Base-by-base conservation (phyloP, 2,329 filamentous ascomycete genomes). In the Falciphora oryzae region DNA sequence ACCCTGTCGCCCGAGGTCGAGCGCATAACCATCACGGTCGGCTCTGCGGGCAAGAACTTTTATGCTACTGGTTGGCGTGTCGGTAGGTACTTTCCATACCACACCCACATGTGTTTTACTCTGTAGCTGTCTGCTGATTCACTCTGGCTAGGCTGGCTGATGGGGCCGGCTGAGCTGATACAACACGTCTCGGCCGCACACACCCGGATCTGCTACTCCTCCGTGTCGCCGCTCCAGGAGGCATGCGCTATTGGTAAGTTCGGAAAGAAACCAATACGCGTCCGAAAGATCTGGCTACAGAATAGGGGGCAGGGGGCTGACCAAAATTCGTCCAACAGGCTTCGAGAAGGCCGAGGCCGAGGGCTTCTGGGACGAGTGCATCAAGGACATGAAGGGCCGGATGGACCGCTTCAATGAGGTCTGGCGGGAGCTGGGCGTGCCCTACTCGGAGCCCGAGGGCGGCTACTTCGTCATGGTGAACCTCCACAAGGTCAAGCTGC, bases 401-500 rank as follows among this genome's bases (percentile, higher is more conserved):
- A 89, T 98, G 80, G 83, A 90, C 70, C 86, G 85, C 29, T 97
- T 99, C 82, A 97, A 94, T 75, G 82, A 89, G 67, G 81, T 94
- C 57, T 94, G 90, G 80, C 81, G 86, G 62, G 91, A 94, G 78
- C 83, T 94, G 8, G 85, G 82, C 22, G 81, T 94, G 62, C 89
- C 90, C 4, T 97, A 94, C 80, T 94, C 92, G 1, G 90, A 97
- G 66, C 95, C 95, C 5, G 93, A 99, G 76, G 95, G 95, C 63
- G 95, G 95, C 27, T 99, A 99, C 81, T 99, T 99, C 74, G 92
- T 99, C 56, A 86, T 99, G 63, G 95, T 92, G 68, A 99, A 99
- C 79, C 89, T 98, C 83, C 82, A 86, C 65, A 93, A 94, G 74
- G 92, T 99, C 65, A 87, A 90, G 74, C 75, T 99, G 6, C 95